These are phyloP conservation scores for Plenodomus biglobosus DNA, from an alignment of 2,329 filamentous ascomycete genomes.

Conservation along the genomic window DNA sequence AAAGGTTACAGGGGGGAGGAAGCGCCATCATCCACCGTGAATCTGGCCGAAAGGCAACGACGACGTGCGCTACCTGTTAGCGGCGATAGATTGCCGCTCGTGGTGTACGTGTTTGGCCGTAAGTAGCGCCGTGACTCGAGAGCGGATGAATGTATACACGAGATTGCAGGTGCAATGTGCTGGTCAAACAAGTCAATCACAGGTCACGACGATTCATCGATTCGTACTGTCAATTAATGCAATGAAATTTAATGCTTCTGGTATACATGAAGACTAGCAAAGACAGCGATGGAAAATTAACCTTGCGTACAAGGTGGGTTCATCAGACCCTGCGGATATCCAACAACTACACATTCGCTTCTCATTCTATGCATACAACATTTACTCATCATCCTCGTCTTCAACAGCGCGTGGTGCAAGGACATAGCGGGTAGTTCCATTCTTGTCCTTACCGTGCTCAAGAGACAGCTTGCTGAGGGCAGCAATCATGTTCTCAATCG, in stretches of 20 bases:
- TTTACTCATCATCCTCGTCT: constrained; percentile 52
- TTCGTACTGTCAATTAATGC: constrained; percentile 29
- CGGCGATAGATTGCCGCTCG: not conserved
- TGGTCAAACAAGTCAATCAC: too few species aligned
- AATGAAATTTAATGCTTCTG: constrained; percentile 35
- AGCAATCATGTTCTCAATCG: constrained; percentile 67
- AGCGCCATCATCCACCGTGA: not conserved
- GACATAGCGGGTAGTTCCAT: constrained; percentile 49
- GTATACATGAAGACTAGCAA: constrained; percentile 34
- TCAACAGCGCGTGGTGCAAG: constrained; percentile 51
- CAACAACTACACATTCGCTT: constrained; percentile 28
- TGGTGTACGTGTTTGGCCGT: not conserved
- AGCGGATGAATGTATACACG: not conserved
- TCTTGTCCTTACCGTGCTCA: constrained; percentile 58
- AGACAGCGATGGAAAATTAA: constrained; percentile 33
- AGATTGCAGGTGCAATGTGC: too few species aligned
- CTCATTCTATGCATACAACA: constrained; percentile 19
- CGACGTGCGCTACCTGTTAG: not conserved
- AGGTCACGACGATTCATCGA: too few species aligned
- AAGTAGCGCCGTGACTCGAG: not conserved
- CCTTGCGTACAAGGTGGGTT: constrained; percentile 27
- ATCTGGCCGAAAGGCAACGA: not conserved
- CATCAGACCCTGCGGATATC: constrained; percentile 29
- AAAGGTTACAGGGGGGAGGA: too few species aligned
- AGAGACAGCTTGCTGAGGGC: constrained; percentile 66